Evolutionary conservation across 257 asterid genomes (phyloP).

Genomic region (Cordia subcordata): DNA sequence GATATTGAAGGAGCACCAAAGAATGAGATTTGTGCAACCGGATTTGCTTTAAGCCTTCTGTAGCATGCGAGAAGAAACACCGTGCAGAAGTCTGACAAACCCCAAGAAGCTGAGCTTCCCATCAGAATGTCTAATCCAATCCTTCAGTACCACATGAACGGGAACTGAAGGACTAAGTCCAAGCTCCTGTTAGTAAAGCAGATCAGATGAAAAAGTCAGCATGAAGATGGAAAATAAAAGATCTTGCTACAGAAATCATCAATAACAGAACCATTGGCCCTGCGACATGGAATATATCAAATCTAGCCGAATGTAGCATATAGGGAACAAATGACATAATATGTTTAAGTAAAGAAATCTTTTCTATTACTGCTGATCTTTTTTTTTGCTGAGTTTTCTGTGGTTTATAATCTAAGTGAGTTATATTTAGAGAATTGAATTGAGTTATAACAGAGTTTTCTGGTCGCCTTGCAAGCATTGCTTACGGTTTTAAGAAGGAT

Average conservation of each 20-base stretch:
- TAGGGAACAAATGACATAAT: too few species aligned
- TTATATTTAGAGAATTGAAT: too few species aligned
- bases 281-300: too few species aligned
- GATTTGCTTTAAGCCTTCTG: constrained; percentile 47
- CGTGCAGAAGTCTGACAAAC: constrained; percentile 81
- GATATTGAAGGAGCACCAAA: neutral
- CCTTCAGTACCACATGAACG: constrained; percentile 84
- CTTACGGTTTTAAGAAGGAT: too few species aligned
- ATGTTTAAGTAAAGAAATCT: too few species aligned
- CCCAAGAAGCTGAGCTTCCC: constrained; percentile 97
- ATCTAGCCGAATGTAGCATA: too few species aligned
- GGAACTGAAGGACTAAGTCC: constrained; percentile 88
- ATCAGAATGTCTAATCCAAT: constrained; percentile 87
- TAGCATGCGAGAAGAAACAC: constrained; percentile 63
- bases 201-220: too few species aligned
- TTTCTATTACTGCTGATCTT: too few species aligned
- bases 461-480: too few species aligned
- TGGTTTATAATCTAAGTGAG: too few species aligned
- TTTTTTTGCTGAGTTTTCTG: too few species aligned
- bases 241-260: neutral
- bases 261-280: neutral
- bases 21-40: neutral
- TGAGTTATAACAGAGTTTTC: too few species aligned
- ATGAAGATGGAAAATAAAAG: neutral
- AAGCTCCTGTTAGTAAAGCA: constrained; percentile 52